Conservation (phyloP, 495 filamentous ascomycete genomes). For the Penicillium lividum region DNA sequence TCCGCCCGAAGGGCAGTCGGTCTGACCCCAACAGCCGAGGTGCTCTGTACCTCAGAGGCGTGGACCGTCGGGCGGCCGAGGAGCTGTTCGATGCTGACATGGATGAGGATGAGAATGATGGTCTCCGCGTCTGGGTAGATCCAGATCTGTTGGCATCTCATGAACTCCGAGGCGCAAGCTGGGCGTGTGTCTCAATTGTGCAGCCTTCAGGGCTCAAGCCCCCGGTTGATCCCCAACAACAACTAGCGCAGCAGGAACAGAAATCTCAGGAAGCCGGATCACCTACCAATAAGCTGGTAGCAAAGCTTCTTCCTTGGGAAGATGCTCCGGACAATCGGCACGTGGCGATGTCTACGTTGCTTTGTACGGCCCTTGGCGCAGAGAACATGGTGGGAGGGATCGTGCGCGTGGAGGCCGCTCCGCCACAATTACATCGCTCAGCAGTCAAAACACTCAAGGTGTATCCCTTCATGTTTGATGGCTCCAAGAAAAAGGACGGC, state of each 20-base stretch:
- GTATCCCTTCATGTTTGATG: slow-evolving; percentile 68
- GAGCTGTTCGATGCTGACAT: slow-evolving; percentile 72
- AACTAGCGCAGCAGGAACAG: slow-evolving; percentile 60
- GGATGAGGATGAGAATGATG: slow-evolving; percentile 52
- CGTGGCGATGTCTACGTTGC: slow-evolving; percentile 69
- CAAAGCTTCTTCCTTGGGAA: slow-evolving; percentile 74
- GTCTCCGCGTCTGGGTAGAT: slow-evolving; percentile 81
- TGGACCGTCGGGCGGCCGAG: slow-evolving; percentile 64
- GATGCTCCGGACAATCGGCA: slow-evolving; percentile 82
- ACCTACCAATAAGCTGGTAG: slow-evolving; percentile 70
- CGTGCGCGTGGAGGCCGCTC: slow-evolving; percentile 77
- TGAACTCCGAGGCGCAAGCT: slow-evolving; percentile 70
- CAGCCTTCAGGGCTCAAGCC: slow-evolving; percentile 77
- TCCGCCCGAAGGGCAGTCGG: slow-evolving; percentile 57
- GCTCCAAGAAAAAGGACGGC: slow-evolving; percentile 56
- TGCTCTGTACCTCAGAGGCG: slow-evolving; percentile 72
- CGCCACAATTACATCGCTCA: slow-evolving; percentile 55
- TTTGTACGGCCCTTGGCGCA: slow-evolving; percentile 71
- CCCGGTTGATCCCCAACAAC: slow-evolving; percentile 72
- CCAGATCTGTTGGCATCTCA: slow-evolving; percentile 66
- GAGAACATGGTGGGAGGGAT: slow-evolving; percentile 82
- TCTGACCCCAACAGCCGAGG: slow-evolving; percentile 60
- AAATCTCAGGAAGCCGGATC: slow-evolving; percentile 57
- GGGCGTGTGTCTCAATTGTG: slow-evolving; percentile 73
- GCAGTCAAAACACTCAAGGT: slow-evolving; percentile 64